A percentile compares a stretch with the other conserved stretches of the same genome.
phyloP scores from a whole-genome alignment of 192 early-diverging fungal species.

The Helicostylum pulchrum region DNA sequence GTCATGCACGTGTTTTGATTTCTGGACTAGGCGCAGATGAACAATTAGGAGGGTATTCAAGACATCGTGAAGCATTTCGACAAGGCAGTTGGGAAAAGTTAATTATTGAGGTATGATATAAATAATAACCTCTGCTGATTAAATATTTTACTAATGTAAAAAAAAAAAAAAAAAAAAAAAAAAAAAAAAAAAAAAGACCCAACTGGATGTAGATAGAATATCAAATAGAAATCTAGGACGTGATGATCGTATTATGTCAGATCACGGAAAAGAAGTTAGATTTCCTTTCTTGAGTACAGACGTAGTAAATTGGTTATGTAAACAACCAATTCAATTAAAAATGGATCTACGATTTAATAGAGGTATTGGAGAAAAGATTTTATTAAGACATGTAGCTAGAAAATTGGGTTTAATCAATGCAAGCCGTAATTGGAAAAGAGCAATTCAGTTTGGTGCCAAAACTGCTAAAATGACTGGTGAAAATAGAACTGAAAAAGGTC shows the following conservation, averaged over 20 bases:
- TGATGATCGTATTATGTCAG: slow-evolving; percentile 90
- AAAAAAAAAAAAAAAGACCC: too few relatives aligned
- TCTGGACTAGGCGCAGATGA: slow-evolving; percentile 94
- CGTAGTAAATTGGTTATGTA: slow-evolving; percentile 64
- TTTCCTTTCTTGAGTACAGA: slow-evolving; percentile 82
- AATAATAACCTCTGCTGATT: too few relatives aligned
- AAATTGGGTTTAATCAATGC: slow-evolving; percentile 66
- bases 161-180: too few relatives aligned
- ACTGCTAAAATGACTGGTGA: slow-evolving; percentile 88
- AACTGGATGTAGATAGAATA: slow-evolving; percentile 83
- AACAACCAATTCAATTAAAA: slow-evolving; percentile 74
- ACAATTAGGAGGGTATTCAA: slow-evolving; percentile 88
- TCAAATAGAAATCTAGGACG: slow-evolving; percentile 82
- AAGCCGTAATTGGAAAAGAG: slow-evolving; percentile 78
- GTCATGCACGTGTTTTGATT: slow-evolving; percentile 73
- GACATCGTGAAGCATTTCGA: slow-evolving; percentile 75
- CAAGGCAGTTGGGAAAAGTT: slow-evolving; percentile 62
- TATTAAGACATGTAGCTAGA: slow-evolving; percentile 74
- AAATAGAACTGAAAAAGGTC: slow-evolving; percentile 33
- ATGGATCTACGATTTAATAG: slow-evolving; percentile 74
- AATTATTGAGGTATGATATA: slow-evolving; percentile 50
- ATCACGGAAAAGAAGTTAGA: slow-evolving; percentile 78
- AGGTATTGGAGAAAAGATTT: slow-evolving; percentile 87
- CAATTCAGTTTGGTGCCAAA: slow-evolving; percentile 95
- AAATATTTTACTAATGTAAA: too few relatives aligned